Evolutionary conservation across 768 basidiomycete species (phyloP).

Genomic region (Naematelia aurantialba): DNA sequence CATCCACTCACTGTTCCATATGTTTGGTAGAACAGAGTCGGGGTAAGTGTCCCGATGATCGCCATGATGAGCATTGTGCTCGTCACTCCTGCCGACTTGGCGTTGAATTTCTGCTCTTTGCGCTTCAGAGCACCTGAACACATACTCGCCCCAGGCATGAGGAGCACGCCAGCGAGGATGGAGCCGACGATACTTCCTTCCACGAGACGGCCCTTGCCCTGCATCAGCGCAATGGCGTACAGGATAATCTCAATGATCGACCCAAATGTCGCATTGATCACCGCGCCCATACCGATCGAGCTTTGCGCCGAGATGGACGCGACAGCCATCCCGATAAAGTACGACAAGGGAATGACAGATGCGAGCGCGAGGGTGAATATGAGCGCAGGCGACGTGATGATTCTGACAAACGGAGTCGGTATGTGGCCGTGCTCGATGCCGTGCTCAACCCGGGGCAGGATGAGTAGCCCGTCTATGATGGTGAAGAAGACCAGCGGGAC

Average conservation of each 20-base stretch:
- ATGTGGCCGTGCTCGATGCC: constrained; percentile 58
- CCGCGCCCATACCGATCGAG: constrained; percentile 98
- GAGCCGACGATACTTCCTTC: constrained; percentile 96
- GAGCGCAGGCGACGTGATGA: constrained; percentile 68
- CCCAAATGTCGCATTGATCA: constrained; percentile 98
- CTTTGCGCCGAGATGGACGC: constrained; percentile 98
- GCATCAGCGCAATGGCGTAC: constrained; percentile 82
- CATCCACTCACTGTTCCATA: constrained; percentile 87
- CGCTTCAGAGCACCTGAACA: constrained; percentile 77
- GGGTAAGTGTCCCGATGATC: constrained; percentile 89
- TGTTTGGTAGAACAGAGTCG: constrained; percentile 95
- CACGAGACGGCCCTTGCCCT: constrained; percentile 86
- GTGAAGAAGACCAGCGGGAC: constrained; percentile 90
- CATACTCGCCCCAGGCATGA: constrained; percentile 98
- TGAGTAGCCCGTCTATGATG: constrained; percentile 84
- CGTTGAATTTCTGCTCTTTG: constrained; percentile 98
- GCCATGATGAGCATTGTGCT: constrained; percentile 99
- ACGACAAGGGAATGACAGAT: constrained; percentile 92
- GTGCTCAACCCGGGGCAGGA: constrained; percentile 68
- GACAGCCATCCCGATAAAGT: constrained; percentile 99
- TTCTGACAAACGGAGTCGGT: constrained; percentile 63
- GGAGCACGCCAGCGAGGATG: constrained; percentile 85
- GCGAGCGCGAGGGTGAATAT: constrained; percentile 81
- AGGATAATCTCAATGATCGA: constrained; percentile 97
- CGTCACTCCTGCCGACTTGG: constrained; percentile 97